Percentiles rank a stretch among this genome's conserved stretches.
Conservation (phyloP, 371 early-diverging fungal species). For the Rhizopus stolonifer region DNA sequence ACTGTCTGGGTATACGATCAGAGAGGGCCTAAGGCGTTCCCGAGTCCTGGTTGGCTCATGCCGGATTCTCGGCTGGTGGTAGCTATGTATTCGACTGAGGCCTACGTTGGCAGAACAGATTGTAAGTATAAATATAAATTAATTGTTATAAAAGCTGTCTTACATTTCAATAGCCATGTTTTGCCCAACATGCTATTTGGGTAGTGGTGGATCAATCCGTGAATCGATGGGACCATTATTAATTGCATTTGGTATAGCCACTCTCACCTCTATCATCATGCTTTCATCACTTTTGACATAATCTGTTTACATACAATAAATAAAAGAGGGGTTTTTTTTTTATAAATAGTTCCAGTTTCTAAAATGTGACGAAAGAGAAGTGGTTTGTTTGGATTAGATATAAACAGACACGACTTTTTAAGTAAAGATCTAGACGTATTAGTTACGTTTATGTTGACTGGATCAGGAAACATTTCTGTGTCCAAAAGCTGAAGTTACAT, state of each 20-base stretch:
- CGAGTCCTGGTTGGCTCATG: constrained; percentile 50
- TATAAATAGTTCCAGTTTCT: neutral
- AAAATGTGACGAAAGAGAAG: neutral
- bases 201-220: constrained; percentile 27
- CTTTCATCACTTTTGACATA: constrained; percentile 16
- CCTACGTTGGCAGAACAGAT: constrained; percentile 44
- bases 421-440: neutral
- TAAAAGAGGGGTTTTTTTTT: too few relatives aligned
- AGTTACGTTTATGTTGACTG: too few relatives aligned
- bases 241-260: constrained; percentile 30
- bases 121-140: constrained; percentile 28
- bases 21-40: constrained; percentile 45
- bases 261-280: constrained; percentile 27
- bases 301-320: too few relatives aligned
- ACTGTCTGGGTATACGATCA: constrained; percentile 50
- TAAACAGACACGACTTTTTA: neutral
- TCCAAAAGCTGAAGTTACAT: too few relatives aligned
- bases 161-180: constrained; percentile 45
- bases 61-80: constrained; percentile 42
- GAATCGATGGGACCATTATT: constrained; percentile 28
- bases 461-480: too few relatives aligned
- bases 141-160: neutral
- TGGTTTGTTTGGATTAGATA: neutral
- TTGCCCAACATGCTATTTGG: constrained; percentile 46
- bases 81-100: constrained; percentile 49